Percentiles rank a stretch among this genome's conserved stretches.
Conservation (phyloP, 1,284 basidiomycete species). For the Phaffia rhodozyma region DNA sequence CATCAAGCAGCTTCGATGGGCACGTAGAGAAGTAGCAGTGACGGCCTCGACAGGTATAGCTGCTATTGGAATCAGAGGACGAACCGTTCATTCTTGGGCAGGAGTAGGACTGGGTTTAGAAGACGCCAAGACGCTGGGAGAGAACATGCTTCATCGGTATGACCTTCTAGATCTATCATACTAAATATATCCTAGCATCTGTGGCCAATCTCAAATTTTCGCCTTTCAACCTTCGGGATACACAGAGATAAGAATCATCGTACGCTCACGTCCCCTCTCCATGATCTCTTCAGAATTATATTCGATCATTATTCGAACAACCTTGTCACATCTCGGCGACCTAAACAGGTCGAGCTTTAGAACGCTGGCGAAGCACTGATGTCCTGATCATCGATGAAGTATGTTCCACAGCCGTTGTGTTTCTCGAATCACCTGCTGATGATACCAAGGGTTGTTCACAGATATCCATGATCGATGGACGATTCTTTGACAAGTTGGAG, state of each 20-base stretch:
- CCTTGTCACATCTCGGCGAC: not conserved
- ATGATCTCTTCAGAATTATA: too few species aligned
- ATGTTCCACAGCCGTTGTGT: constrained; percentile 33
- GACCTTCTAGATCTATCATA: constrained; percentile 5
- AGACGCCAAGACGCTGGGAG: constrained; percentile 31
- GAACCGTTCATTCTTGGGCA: constrained; percentile 45
- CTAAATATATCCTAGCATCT: not conserved
- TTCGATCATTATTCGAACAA: not conserved
- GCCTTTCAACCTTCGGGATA: not conserved
- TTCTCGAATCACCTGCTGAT: not conserved
- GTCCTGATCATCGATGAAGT: constrained; percentile 58
- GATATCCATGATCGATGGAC: constrained; percentile 52
- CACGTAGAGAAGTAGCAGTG: constrained; percentile 50
- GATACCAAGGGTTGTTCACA: not conserved
- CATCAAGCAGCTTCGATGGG: constrained; percentile 47
- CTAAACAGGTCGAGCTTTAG: constrained; percentile 21
- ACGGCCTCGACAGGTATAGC: constrained; percentile 57
- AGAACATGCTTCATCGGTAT: constrained; percentile 35
- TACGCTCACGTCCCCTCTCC: too few species aligned
- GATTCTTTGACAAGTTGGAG: constrained; percentile 71
- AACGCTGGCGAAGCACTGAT: constrained; percentile 44
- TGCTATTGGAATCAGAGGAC: constrained; percentile 50
- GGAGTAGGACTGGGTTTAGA: constrained; percentile 43
- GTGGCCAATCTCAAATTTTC: not conserved
- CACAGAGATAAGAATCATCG: too few species aligned